Conservation (phyloP, 2,329 filamentous ascomycete species). For the Metarhizium guizhouense region DNA sequence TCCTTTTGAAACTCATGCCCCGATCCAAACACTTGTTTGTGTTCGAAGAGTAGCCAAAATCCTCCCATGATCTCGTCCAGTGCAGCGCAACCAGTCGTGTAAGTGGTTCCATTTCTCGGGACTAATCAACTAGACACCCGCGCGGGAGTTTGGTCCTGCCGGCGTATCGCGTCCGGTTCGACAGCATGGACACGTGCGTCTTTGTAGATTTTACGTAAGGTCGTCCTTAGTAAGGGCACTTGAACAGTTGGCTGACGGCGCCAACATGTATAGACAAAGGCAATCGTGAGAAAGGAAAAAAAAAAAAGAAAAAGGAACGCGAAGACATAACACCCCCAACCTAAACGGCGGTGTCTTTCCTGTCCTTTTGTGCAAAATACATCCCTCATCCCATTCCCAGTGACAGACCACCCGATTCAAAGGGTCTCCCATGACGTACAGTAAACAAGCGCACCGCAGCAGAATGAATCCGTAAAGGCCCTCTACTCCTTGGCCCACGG, state of each 20-base stretch:
- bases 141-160: not conserved
- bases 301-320: not conserved
- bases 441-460: not conserved
- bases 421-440: not conserved
- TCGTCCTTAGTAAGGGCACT: not conserved
- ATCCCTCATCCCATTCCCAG: not conserved
- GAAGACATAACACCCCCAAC: not conserved
- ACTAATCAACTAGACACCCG: not conserved
- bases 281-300: not conserved
- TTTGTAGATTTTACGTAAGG: not conserved
- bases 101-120: conserved; percentile 6
- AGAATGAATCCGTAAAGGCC: not conserved
- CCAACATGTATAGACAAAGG: too few relatives aligned
- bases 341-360: not conserved
- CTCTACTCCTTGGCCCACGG: conserved; percentile 1
- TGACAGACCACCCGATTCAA: not conserved
- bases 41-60: not conserved
- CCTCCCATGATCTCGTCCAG: conserved; percentile 4
- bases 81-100: conserved; percentile 9
- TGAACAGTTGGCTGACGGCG: not conserved
- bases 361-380: not conserved
- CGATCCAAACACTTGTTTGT: not conserved
- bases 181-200: not conserved
- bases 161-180: not conserved
- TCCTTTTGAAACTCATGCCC: not conserved